These are phyloP conservation scores for Syzygium oleosum DNA, from an alignment of 345 rosid species.

Conservation along the genomic window DNA sequence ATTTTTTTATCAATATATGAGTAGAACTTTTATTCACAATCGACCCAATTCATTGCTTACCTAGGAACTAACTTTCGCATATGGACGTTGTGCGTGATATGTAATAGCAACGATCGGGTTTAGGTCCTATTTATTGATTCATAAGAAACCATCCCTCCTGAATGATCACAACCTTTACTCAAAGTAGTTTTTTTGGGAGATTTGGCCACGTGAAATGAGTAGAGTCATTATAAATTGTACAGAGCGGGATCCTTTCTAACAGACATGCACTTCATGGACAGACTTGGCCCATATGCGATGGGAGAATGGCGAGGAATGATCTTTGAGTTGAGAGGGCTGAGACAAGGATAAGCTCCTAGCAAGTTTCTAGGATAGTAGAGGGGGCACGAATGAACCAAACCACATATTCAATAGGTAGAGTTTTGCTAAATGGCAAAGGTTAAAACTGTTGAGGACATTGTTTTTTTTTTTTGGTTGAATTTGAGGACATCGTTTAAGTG, in stretches of 20 bases:
- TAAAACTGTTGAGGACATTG: accelerated
- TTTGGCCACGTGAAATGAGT: no score
- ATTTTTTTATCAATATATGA: no score
- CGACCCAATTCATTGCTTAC: no score
- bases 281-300: background rate
- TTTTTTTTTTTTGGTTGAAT: background rate
- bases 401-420: background rate
- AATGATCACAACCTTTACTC: no score
- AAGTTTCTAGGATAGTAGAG: background rate
- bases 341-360: background rate
- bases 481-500: accelerated
- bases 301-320: background rate
- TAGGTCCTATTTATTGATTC: no score
- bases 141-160: no score
- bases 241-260: background rate
- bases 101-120: no score
- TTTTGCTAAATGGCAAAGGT: background rate
- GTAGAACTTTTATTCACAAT: no score
- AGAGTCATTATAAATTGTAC: no score
- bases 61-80: no score
- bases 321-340: background rate
- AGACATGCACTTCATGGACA: background rate
- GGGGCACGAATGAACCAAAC: background rate
- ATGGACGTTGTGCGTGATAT: no score
- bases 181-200: no score